phyloP scores from a whole-genome alignment of 495 filamentous ascomycete species.

The Daldinia bambusicola region DNA sequence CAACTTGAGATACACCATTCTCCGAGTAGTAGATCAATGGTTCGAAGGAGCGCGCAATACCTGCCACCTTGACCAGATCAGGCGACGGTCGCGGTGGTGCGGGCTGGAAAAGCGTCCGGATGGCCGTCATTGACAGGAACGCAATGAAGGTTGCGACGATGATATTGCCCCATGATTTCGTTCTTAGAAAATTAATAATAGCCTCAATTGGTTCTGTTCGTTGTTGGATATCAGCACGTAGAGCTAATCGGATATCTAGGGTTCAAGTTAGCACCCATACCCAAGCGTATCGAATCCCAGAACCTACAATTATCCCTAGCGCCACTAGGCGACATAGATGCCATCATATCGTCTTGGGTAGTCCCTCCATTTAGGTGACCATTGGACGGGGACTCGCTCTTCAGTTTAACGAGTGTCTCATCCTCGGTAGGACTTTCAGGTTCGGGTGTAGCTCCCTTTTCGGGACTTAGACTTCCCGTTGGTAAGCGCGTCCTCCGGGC shows the following conservation, averaged over 20 bases:
- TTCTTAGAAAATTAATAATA: conserved; percentile 71
- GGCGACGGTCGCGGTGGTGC: conserved; percentile 74
- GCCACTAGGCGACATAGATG: conserved; percentile 38
- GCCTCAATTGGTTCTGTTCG: conserved; percentile 85
- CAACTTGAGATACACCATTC: conserved; percentile 83
- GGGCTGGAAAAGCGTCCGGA: conserved; percentile 75
- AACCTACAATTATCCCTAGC: conserved; percentile 53
- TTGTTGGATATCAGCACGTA: conserved; percentile 87
- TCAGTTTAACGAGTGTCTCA: conserved; percentile 49
- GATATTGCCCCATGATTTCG: conserved; percentile 73
- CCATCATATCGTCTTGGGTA: conserved; percentile 38
- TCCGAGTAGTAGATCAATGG: conserved; percentile 93
- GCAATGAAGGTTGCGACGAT: conserved; percentile 64
- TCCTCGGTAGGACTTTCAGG: conserved; percentile 51
- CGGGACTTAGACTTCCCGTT: conserved; percentile 61
- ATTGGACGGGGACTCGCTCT: conserved; percentile 36
- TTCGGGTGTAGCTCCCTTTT: conserved; percentile 61
- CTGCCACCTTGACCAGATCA: conserved; percentile 88
- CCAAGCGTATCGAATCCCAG: not conserved
- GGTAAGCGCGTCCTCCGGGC: conserved; percentile 63
- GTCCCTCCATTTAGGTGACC: conserved; percentile 17
- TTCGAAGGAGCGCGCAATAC: conserved; percentile 87
- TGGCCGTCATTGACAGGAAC: conserved; percentile 66
- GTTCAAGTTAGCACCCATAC: conserved; percentile 38
- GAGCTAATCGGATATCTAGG: conserved; percentile 84